Conservation (phyloP, 2,329 filamentous ascomycete species). For the Coccinonectria pachysandricola region DNA sequence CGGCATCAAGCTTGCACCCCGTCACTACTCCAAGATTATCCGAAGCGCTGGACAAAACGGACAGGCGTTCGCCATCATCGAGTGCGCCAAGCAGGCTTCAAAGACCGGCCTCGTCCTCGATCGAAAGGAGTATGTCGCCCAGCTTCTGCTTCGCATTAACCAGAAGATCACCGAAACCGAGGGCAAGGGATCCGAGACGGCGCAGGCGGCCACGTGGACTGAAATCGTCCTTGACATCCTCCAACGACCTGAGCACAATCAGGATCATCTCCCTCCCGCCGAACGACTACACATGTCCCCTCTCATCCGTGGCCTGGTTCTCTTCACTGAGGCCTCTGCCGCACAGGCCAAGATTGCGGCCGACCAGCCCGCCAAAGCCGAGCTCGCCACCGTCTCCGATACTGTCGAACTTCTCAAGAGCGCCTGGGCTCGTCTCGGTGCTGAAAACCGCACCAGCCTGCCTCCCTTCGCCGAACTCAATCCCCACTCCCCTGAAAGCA, state of each 20-base stretch:
- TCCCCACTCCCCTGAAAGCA: conserved; percentile 8
- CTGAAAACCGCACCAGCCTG: conserved; percentile 10
- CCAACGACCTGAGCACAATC: conserved; percentile 31
- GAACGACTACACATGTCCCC: conserved; percentile 17
- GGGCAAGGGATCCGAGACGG: conserved; percentile 26
- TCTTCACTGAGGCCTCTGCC: conserved; percentile 20
- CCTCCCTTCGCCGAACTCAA: conserved; percentile 18
- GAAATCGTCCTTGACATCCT: conserved; percentile 40
- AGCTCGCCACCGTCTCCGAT: conserved; percentile 18
- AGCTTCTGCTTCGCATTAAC: conserved; percentile 20
- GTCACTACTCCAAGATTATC: conserved; percentile 30
- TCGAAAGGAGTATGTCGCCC: conserved; percentile 27
- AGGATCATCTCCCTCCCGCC: conserved; percentile 5
- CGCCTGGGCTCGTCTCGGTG: conserved; percentile 15
- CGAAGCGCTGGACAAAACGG: conserved; percentile 30
- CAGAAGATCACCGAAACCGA: conserved; percentile 29
- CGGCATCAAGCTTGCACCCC: conserved; percentile 25
- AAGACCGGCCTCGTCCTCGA: conserved; percentile 37
- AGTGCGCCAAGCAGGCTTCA: conserved; percentile 36
- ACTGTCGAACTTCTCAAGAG: conserved; percentile 18
- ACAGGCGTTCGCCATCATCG: conserved; percentile 36
- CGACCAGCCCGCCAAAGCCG: conserved; percentile 14
- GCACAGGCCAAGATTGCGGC: conserved; percentile 16
- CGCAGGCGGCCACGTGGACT: conserved; percentile 34
- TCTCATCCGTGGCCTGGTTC: conserved; percentile 20